A percentile compares a stretch with the other conserved stretches of the same genome.
These are phyloP conservation scores for Retiboletus fuscus DNA, from an alignment of 1,284 basidiomycete genomes.

Conservation along the genomic window DNA sequence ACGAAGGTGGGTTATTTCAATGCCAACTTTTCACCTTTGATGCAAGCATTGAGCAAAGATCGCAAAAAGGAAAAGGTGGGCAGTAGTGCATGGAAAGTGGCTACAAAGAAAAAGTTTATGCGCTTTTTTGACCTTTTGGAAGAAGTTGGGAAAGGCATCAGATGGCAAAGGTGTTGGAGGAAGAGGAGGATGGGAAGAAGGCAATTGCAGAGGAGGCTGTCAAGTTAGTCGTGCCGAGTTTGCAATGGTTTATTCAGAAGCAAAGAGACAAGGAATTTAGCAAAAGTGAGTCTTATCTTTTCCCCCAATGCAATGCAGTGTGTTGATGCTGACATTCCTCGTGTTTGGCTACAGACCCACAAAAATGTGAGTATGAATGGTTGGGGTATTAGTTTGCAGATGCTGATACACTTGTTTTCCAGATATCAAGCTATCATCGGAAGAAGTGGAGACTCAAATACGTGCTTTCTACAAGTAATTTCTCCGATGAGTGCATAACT, in stretches of 20 bases:
- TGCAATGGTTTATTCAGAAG: slow-evolving; percentile 79
- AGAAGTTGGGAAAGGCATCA: slow-evolving; percentile 80
- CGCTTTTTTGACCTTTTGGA: slow-evolving; percentile 82
- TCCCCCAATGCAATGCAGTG: not conserved
- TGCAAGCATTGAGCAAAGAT: slow-evolving; percentile 78
- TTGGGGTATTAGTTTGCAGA: slow-evolving; percentile 6
- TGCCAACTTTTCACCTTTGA: slow-evolving; percentile 79
- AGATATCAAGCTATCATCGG: slow-evolving; percentile 84
- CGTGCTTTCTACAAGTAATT: slow-evolving; percentile 64
- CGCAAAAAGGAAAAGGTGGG: slow-evolving; percentile 66
- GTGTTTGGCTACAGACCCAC: slow-evolving; percentile 65
- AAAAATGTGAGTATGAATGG: slow-evolving; percentile 71
- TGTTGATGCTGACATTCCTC: slow-evolving; percentile 5
- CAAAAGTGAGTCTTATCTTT: slow-evolving; percentile 64
- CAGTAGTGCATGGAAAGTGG: slow-evolving; percentile 60
- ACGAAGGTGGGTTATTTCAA: slow-evolving; percentile 86
- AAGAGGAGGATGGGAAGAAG: slow-evolving; percentile 69
- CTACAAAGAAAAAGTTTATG: slow-evolving; percentile 83
- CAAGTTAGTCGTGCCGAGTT: slow-evolving; percentile 77
- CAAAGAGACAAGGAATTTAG: slow-evolving; percentile 84
- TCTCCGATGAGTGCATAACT: not conserved
- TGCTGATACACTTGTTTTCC: slow-evolving; percentile 27
- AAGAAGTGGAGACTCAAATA: slow-evolving; percentile 79
- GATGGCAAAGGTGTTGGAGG: slow-evolving; percentile 74
- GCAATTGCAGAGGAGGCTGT: slow-evolving; percentile 76